Evolutionary conservation across 768 basidiomycete species (phyloP).

Genomic region (Cystoderma amianthinum): DNA sequence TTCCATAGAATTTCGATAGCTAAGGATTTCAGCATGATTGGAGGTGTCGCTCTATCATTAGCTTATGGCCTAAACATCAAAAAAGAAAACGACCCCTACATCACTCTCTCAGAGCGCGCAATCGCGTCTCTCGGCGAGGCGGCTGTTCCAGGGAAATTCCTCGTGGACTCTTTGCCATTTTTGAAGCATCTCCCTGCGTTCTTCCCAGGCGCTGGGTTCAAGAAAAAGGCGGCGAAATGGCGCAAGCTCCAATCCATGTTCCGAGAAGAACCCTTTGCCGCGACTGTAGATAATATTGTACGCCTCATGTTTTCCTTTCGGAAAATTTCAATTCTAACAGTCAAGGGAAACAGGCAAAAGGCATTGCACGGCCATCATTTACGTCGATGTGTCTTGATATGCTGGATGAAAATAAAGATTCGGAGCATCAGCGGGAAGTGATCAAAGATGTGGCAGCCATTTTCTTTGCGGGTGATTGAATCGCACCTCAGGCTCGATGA

Average conservation of each 20-base stretch:
- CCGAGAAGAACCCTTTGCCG: slow-evolving; percentile 26
- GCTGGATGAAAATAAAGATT: not conserved
- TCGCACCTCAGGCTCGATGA: not conserved
- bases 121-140: slow-evolving; percentile 23
- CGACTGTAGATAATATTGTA: slow-evolving; percentile 18
- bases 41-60: slow-evolving; percentile 29
- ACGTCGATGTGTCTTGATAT: not conserved
- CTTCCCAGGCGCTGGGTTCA: slow-evolving; percentile 57
- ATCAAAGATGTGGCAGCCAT: slow-evolving; percentile 33
- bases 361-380: slow-evolving; percentile 7
- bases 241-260: slow-evolving; percentile 26
- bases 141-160: slow-evolving; percentile 30
- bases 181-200: slow-evolving; percentile 44
- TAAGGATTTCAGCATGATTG: slow-evolving; percentile 24
- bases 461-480: slow-evolving; percentile 19
- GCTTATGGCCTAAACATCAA: slow-evolving; percentile 40
- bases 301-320: slow-evolving; percentile 5
- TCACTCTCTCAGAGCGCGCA: slow-evolving; percentile 32
- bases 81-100: slow-evolving; percentile 33
- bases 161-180: slow-evolving; percentile 34
- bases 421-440: slow-evolving; percentile 1
- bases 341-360: slow-evolving; percentile 15
- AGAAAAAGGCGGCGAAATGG: slow-evolving; percentile 42
- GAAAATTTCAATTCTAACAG: no score
- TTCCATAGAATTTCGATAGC: not conserved